Evolutionary conservation across 106 monocot genomes (phyloP), one percentile per base, ranked within the genome.

Genomic region (Chionographis japonica): DNA sequence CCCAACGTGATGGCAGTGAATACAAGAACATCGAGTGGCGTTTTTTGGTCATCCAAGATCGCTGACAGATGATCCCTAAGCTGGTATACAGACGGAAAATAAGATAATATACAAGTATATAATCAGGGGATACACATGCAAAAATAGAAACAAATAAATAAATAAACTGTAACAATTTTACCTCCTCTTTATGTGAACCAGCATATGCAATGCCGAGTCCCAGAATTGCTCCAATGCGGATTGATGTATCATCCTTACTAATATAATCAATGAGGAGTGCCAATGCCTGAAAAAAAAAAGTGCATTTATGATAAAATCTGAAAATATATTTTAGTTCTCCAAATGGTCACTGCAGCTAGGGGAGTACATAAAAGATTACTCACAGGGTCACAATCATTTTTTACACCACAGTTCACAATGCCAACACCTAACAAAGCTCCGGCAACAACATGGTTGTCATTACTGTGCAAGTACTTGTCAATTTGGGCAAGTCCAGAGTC

Each of bases 201-300:
- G 97, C 97, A 81, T 98, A 98, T 67, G 97, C 85, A 79, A 98
- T 90, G n/a, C 97, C 97, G 74, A 98, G 89, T 3, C 97, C 97
- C 76, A 98, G 63, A 63, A 98, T 98, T 58, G 97, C 89, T n/a
- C 97, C 92, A 72, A 98, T 98, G 53, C 87, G 72, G 15, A 85
- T 90, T 14, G 71, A 72, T 1, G 90, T 68, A 59, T 98, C 97
- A 19, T 98, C 97, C 79, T 83, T 98, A 43, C 81, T 74, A 41
- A 98, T 75, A 54, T 72, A 93, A 42, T 98, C 97, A 65, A 83
- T 74, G 12, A 98, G 69, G 51, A 98, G 81, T 11, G 97, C 92
- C 69, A 90, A 68, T 65, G 97, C 90, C 97, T 98, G 65, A 15
- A 46, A 80, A 52, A 68, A 68, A 63, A 58, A n/a, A 1, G 9